phyloP scores from a whole-genome alignment of 2,329 filamentous ascomycete species.

The Onygenales sp. region DNA sequence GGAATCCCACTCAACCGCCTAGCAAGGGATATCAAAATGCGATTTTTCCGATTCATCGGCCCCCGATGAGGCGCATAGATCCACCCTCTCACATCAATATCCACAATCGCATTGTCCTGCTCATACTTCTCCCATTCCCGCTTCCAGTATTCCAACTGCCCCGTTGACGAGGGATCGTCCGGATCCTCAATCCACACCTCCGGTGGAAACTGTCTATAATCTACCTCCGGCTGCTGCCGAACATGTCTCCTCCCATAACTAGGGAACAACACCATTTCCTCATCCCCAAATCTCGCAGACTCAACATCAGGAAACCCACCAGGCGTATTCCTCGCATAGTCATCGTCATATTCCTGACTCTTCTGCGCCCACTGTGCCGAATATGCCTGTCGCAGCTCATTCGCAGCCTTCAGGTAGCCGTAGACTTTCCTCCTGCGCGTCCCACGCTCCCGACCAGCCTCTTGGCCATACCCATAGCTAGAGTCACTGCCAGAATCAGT shows the following conservation, averaged over 20 bases:
- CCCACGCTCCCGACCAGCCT: constrained; percentile 47
- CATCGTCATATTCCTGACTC: constrained; percentile 35
- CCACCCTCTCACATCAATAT: constrained; percentile 94
- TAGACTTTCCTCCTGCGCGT: constrained; percentile 70
- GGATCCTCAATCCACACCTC: constrained; percentile 30
- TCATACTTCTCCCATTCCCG: constrained; percentile 71
- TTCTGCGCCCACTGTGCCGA: constrained; percentile 45
- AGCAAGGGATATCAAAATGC: constrained; percentile 76
- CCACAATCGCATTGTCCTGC: constrained; percentile 75
- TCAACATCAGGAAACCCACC: constrained; percentile 75
- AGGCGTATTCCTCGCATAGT: constrained; percentile 48
- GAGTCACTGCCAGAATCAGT: background rate
- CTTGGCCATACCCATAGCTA: constrained; percentile 11
- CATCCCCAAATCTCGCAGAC: constrained; percentile 68
- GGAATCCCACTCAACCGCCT: constrained; percentile 81
- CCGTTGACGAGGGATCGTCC: constrained; percentile 36
- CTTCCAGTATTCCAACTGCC: constrained; percentile 65
- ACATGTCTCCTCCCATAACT: constrained; percentile 76
- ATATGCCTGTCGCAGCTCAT: constrained; percentile 61
- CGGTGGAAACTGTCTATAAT: constrained; percentile 18
- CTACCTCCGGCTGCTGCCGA: constrained; percentile 32
- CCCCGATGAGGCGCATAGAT: constrained; percentile 79
- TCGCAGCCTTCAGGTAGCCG: constrained; percentile 60
- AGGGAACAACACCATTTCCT: constrained; percentile 91
- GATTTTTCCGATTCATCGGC: constrained; percentile 76